A percentile compares a stretch with the other conserved stretches of the same genome.
Evolutionary conservation across 2,329 filamentous ascomycete genomes (phyloP).

Genomic region (Curvularia eragrostidis): DNA sequence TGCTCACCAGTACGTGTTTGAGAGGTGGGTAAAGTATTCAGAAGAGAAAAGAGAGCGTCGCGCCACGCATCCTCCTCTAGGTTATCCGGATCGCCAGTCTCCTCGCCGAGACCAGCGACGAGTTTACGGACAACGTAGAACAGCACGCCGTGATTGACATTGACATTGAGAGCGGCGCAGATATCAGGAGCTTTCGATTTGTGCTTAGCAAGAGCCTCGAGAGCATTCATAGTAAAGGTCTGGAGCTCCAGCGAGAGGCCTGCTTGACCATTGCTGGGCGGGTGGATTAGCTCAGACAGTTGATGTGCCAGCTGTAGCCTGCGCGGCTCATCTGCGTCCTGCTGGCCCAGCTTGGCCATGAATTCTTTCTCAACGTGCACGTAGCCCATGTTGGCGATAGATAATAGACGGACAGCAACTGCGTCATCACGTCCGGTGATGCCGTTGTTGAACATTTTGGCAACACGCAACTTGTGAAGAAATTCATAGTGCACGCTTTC

Average conservation of each 20-base stretch:
- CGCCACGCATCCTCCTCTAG: constrained; percentile 85
- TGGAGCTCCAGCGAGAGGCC: constrained; percentile 78
- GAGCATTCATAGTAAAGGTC: constrained; percentile 77
- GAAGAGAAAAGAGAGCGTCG: constrained; percentile 84
- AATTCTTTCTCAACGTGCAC: constrained; percentile 85
- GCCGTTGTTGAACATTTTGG: constrained; percentile 77
- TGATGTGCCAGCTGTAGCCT: constrained; percentile 91
- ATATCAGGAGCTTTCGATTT: constrained; percentile 80
- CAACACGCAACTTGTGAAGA: constrained; percentile 80
- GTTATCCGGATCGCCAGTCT: constrained; percentile 62
- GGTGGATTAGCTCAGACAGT: constrained; percentile 88
- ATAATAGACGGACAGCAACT: constrained; percentile 80
- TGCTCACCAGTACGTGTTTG: constrained; percentile 78
- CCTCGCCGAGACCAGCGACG: constrained; percentile 74
- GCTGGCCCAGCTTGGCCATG: constrained; percentile 81
- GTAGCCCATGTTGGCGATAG: constrained; percentile 89
- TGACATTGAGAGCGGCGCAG: constrained; percentile 88
- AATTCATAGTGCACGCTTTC: constrained; percentile 79
- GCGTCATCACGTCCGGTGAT: constrained; percentile 73
- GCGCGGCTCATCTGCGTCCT: constrained; percentile 88
- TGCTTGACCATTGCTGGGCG: constrained; percentile 71
- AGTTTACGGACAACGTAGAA: constrained; percentile 93
- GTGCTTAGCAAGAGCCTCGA: constrained; percentile 86
- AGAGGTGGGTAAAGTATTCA: constrained; percentile 76
- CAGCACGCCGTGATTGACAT: constrained; percentile 93